Percentiles rank a stretch among this genome's conserved stretches.
Evolutionary conservation across 495 filamentous ascomycete species (phyloP).

Genomic region (Daldinia childiae): DNA sequence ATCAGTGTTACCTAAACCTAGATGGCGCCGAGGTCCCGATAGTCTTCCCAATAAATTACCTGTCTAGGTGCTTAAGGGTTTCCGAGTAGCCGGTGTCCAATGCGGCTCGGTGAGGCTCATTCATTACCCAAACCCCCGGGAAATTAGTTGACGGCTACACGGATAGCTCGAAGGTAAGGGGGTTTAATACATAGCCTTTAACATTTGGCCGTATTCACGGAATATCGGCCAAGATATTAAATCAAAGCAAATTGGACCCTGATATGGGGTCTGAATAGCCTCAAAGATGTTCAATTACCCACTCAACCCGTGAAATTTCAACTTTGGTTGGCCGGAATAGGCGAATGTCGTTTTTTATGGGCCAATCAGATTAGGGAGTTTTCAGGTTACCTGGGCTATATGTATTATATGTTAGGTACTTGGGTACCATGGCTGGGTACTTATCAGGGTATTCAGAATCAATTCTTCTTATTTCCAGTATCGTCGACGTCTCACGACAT

Average conservation of each 20-base stretch:
- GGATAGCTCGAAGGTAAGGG: not conserved
- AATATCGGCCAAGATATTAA: not conserved
- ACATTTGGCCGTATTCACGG: not conserved
- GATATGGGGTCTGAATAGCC: not conserved
- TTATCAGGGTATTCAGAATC: not conserved
- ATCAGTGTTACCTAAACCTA: not conserved
- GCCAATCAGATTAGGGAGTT: not conserved
- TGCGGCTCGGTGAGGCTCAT: not conserved
- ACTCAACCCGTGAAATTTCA: not conserved
- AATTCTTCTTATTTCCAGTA: not conserved
- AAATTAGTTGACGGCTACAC: not conserved
- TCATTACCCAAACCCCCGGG: not conserved
- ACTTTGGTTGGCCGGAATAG: not conserved
- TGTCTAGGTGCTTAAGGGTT: no score
- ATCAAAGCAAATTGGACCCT: not conserved
- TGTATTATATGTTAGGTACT: not conserved
- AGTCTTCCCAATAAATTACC: not conserved
- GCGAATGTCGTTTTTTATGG: not conserved
- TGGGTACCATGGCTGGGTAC: not conserved
- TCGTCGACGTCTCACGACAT: not conserved
- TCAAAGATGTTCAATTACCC: not conserved
- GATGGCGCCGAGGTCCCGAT: not conserved
- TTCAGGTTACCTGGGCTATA: not conserved
- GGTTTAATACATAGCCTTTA: not conserved
- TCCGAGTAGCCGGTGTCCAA: not conserved